Evolutionary conservation across 2,329 filamentous ascomycete genomes (phyloP).

Genomic region (Trichoderma gracile): DNA sequence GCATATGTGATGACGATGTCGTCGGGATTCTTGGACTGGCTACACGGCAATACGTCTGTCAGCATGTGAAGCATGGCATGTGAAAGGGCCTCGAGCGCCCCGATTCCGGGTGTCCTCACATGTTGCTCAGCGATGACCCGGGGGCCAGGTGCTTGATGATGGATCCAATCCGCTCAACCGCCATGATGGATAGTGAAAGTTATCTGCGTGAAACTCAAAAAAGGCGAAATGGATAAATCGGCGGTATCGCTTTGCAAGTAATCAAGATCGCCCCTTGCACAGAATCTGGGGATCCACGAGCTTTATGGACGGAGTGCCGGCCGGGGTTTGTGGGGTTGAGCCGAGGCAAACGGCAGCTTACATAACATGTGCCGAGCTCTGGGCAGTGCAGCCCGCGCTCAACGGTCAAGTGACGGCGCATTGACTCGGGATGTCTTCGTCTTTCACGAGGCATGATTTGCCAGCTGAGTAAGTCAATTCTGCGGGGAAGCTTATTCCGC

Average conservation of each 20-base stretch:
- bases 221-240: not conserved
- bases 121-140: conserved; percentile 67
- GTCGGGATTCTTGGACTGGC: conserved; percentile 88
- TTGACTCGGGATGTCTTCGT: not conserved
- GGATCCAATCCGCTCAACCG: conserved; percentile 80
- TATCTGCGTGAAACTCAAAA: not conserved
- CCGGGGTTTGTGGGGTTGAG: conserved; percentile 25
- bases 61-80: conserved; percentile 11
- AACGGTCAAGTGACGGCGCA: not conserved
- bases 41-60: conserved; percentile 41
- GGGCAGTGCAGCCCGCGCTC: too few relatives aligned
- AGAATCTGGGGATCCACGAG: conserved; percentile 18
- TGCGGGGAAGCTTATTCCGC: conserved; percentile 6
- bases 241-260: not conserved
- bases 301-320: conserved; percentile 19
- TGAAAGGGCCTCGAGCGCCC: not conserved
- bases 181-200: conserved; percentile 56
- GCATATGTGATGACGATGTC: conserved; percentile 96
- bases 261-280: not conserved
- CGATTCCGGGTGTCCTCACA: conserved; percentile 60
- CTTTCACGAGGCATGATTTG: not conserved
- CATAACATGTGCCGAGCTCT: conserved; percentile 20
- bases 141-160: conserved; percentile 85
- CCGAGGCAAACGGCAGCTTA: conserved; percentile 24
- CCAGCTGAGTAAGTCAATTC: not conserved